Conservation (phyloP, 2,329 filamentous ascomycete genomes). For the Colletotrichum viniferum region DNA sequence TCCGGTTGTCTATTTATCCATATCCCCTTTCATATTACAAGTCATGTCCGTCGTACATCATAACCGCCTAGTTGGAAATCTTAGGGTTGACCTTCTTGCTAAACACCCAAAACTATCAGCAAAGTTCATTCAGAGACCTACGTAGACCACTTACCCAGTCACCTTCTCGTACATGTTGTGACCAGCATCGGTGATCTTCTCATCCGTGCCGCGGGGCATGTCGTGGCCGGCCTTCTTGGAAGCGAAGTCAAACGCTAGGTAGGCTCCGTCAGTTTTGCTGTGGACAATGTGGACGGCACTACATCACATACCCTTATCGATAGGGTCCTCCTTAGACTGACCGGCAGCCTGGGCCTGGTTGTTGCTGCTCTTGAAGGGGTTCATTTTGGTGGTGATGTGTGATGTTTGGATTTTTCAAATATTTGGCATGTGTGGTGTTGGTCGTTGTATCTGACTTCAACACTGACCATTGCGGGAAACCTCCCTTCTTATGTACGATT, state of each 20-base stretch:
- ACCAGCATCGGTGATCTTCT: conserved; percentile 43
- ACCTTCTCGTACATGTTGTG: conserved; percentile 39
- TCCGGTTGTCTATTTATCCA: not conserved
- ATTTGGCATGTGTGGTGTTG: too few species aligned
- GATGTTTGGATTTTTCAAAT: not conserved
- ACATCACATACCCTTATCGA: conserved; percentile 39
- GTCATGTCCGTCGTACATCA: not conserved
- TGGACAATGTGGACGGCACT: not conserved
- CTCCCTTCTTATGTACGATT: not conserved
- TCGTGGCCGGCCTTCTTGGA: conserved; percentile 39
- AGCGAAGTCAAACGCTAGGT: conserved; percentile 31
- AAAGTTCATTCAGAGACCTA: not conserved
- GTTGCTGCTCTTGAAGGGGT: conserved; percentile 12
- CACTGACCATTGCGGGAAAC: not conserved
- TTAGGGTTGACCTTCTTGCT: conserved; percentile 34
- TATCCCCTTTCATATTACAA: fast-evolving
- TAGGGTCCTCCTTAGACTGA: conserved; percentile 35
- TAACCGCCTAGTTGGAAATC: conserved; percentile 34
- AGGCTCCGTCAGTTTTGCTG: not conserved
- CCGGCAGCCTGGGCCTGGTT: not conserved
- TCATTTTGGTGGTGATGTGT: not conserved
- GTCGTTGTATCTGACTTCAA: too few species aligned
- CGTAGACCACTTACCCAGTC: conserved; percentile 33
- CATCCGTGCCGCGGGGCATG: conserved; percentile 35
- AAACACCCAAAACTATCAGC: not conserved